Conservation (phyloP, 2,329 filamentous ascomycete species). For the Hymenoscyphus salicellus region DNA sequence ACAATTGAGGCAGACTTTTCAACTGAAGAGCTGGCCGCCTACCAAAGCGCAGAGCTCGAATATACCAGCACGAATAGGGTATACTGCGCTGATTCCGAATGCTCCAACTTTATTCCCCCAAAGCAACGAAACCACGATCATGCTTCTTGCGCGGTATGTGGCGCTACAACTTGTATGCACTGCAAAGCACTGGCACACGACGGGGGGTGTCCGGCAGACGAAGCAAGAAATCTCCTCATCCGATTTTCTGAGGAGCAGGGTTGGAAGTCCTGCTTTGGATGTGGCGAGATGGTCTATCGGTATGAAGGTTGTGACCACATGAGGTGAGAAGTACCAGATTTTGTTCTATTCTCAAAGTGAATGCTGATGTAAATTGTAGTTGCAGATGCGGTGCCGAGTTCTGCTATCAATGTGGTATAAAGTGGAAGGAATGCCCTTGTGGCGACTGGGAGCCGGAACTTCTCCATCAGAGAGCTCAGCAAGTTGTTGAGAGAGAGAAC, state of each 20-base stretch:
- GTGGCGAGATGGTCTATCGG: constrained; percentile 21
- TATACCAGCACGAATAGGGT: constrained; percentile 26
- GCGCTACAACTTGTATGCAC: constrained; percentile 21
- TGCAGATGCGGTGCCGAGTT: constrained; percentile 26
- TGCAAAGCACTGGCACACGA: constrained; percentile 22
- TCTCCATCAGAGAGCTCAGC: constrained; percentile 24
- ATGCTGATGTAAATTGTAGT: constrained; percentile 19
- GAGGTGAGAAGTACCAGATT: constrained; percentile 18
- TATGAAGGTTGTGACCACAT: constrained; percentile 24
- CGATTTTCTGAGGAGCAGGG: constrained; percentile 19
- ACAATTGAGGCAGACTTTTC: constrained; percentile 25
- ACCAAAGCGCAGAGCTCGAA: constrained; percentile 22
- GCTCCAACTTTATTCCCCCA: constrained; percentile 21
- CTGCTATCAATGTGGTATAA: constrained; percentile 27
- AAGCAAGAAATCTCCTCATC: constrained; percentile 18
- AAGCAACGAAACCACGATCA: constrained; percentile 6
- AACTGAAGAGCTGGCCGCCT: constrained; percentile 20
- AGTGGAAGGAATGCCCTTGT: constrained; percentile 27
- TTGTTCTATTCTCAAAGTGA: constrained; percentile 10
- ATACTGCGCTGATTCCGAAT: constrained; percentile 24
- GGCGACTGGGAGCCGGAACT: constrained; percentile 24
- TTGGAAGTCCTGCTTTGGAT: constrained; percentile 22
- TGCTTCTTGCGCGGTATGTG: constrained; percentile 19
- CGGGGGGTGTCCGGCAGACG: constrained; percentile 20
- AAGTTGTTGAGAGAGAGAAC: constrained; percentile 26